Evolutionary conservation across 1,139 yeast species (phyloP), one percentile per base, ranked within the genome.

Genomic region (Lodderomyces theae): DNA sequence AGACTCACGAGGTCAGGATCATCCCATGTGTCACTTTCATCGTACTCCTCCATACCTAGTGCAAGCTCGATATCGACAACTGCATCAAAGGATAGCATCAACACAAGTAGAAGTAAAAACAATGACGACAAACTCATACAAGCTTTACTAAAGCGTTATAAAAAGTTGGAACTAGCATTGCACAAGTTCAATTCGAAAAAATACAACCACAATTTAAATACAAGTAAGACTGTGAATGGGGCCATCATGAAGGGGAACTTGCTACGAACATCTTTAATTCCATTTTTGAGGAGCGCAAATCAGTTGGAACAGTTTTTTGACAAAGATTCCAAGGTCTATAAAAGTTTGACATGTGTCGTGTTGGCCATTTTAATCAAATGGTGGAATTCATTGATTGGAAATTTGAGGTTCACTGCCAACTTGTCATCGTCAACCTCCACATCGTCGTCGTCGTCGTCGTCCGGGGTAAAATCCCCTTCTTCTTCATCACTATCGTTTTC

Each of bases 191-290:
- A 63, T 33, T 65, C 80, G 21, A 77, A 79, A 50, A 66, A 72
- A 37, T 63, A 63, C 36, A 49, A 49, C 36, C 48, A 44, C 31
- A 34, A 38, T 18, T 19, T 16, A 28, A 24, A 21, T 16, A 21
- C 18, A 11, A 35, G 17, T 18, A 35, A 28, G 12, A 12, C 24
- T 4, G 33, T 28, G 18, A 41, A 40, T 28, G 45, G 47, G 5
- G 78, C 81, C 7, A 66, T 81, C 2, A 59, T 74, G 24, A 80
- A 80, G 52, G 77, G 92, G 8, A 87, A 86, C 56, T 70, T 81
- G 12, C 64, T 87, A 18, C 66, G 96, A 21, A 67, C 86, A 2
- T 65, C 80, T 2, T 63, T 87, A n/a, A 63, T 87, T 18, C 85
- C 89, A 4, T 83, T 81, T 53, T 63, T 87, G 22, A 61, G 90